Conservation (phyloP, 768 basidiomycete species). For the Vararia minispora region DNA sequence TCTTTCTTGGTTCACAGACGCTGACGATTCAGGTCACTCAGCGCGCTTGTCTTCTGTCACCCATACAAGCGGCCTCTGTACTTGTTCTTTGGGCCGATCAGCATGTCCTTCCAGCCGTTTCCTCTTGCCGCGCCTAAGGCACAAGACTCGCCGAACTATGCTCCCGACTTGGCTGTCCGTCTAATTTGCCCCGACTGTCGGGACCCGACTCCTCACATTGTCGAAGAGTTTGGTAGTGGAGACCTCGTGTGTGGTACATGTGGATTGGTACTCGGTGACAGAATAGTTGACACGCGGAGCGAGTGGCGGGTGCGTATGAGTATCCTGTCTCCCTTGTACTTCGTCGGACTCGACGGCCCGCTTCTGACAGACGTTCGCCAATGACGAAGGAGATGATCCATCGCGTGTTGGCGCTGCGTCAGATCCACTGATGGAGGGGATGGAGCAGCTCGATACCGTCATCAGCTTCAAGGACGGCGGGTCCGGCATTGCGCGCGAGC, state of each 20-base stretch:
- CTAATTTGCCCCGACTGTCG: slow-evolving; percentile 94
- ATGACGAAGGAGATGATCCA: slow-evolving; percentile 98
- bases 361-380: slow-evolving; percentile 80
- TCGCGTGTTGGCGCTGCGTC: slow-evolving; percentile 98
- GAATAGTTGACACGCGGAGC: slow-evolving; percentile 93
- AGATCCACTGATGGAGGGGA: slow-evolving; percentile 87
- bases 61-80: too few species aligned
- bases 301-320: slow-evolving; percentile 82
- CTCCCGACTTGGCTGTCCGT: slow-evolving; percentile 77
- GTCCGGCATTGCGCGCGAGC: slow-evolving; percentile 81
- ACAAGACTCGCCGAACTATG: slow-evolving; percentile 51
- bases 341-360: slow-evolving; percentile 11
- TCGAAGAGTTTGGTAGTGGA: slow-evolving; percentile 96
- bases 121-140: slow-evolving; percentile 55
- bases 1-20: too few species aligned
- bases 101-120: too few species aligned
- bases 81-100: too few species aligned
- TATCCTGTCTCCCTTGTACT: slow-evolving; percentile 9
- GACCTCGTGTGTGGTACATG: slow-evolving; percentile 93
- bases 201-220: slow-evolving; percentile 86
- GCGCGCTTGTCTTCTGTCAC: too few species aligned
- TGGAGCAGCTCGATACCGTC: slow-evolving; percentile 89
- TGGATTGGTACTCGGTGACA: slow-evolving; percentile 91
- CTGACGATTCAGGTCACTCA: too few species aligned
- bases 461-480: slow-evolving; percentile 96